Base-by-base conservation (phyloP, 129 eudicot genomes). In the Mikania micrantha region DNA sequence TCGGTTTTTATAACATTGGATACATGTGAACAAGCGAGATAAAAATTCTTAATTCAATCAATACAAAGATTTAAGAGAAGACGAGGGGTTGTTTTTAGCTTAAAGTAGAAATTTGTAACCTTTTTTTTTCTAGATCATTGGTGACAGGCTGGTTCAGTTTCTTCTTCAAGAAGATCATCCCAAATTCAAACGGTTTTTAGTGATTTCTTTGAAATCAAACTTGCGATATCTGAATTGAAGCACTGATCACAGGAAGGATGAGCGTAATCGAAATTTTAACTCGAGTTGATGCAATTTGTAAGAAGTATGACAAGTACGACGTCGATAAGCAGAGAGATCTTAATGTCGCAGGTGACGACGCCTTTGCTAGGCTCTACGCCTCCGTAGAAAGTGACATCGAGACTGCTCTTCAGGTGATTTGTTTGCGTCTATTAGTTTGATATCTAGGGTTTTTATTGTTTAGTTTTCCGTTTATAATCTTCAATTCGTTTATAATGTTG, bases 271-370 rank as follows among this genome's bases (percentile, higher is more conserved):
- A 94, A 60, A 52, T 94, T 24, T 67, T 87, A 7, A 94, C 99
- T 24, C 85, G 97, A 29, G 99, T 94, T 6, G 99, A 94, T 4
- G 74, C 97, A 75, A 94, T 94, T 79, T 94, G 97, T 85, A 73
- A 90, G 75, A 94, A 89, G 78, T 94, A 94, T 76, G 95, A 87
- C 90, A 89, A 78, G 38, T 89, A 94, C 85, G 99, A 89, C 81
- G 78, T 93, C 71, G 95, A 85, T 4, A 88, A 85, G 70, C 92
- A 74, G 56, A 79, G 84, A 66, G 97, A 89, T 40, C 91, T 84
- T 59, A 87, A 87, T 31, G 67, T 89, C 77, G 58, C 97, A 70
- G 97, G 95, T 64, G 97, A 87, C 67, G 96, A 93, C 56, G 95
- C 96, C 49, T 93, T 93, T 54, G 96, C 92, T 45, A 85, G 95